Evolutionary conservation across 1,284 basidiomycete species (phyloP).

Genomic region (Phellinidium pouzarii): DNA sequence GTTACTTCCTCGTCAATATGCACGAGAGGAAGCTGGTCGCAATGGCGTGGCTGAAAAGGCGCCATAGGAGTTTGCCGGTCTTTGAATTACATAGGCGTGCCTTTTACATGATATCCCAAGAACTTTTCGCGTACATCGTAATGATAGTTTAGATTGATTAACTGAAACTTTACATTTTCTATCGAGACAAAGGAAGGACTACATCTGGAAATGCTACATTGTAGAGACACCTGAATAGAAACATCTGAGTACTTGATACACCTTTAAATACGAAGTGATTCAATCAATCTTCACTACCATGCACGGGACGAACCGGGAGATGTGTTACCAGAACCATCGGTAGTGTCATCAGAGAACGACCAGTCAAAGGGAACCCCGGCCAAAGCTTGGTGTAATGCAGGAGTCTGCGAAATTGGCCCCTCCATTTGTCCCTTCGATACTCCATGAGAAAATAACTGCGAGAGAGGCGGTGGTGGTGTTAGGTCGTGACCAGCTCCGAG

Average conservation of each 20-base stretch:
- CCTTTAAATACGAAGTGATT: no score
- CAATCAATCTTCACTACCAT: no score
- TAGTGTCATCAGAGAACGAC: conserved; percentile 14
- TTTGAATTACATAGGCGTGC: no score
- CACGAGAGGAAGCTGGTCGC: conserved; percentile 29
- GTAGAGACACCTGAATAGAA: no score
- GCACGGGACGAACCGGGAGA: conserved; percentile 16
- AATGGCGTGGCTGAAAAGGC: conserved; percentile 9
- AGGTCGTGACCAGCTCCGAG: background rate
- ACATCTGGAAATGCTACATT: no score
- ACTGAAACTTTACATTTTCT: no score
- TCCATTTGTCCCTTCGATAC: background rate
- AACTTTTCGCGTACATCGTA: no score
- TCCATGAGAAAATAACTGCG: background rate
- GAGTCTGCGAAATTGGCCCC: background rate
- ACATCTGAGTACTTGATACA: conserved; percentile 3
- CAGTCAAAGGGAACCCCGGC: conserved; percentile 10
- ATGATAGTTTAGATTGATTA: no score
- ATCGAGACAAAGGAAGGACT: no score
- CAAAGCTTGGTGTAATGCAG: conserved; percentile 4
- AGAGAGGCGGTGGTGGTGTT: background rate
- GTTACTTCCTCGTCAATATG: conserved; percentile 39
- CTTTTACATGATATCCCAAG: no score
- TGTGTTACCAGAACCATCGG: conserved; percentile 16
- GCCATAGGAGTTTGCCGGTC: background rate